Evolutionary conservation across 176 grass and related monocot genomes (phyloP), one percentile per base, ranked within the genome.

Genomic region (Avena insularis): DNA sequence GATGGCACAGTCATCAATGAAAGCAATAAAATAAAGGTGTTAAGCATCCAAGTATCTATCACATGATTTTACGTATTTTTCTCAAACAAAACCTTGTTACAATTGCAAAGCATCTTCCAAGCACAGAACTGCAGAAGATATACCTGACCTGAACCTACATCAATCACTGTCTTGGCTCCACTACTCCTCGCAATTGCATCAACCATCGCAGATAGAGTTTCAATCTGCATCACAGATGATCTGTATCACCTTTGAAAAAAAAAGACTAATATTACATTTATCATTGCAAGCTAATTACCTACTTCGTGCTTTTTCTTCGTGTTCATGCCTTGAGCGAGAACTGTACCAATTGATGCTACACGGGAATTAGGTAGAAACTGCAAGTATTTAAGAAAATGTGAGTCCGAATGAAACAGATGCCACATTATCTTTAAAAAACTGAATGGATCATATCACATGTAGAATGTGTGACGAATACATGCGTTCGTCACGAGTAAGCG

Each of bases 141-240:
- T 91, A 99, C 97, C 97, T 99, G 97, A 43, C 92, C 94, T 86
- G 94, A 96, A 80, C 94, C 97, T 79, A 99, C 97, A 96, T 96
- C 97, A 88, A 99, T 79, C 29, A 99, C 84, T 74, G 90, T 92
- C 55, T 85, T 82, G 68, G 85, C 90, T 78, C 90, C 90, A 56
- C 73, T 77, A 50, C 16, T 82, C 81, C 78, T 80, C 33, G 87
- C 73, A 82, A 94, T 82, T 62, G 72, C 87, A 78, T 87, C 83
- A 73, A 94, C 79, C 40, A 94, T 75, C 3, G 64, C 92, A 81
- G 94, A 83, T 70, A 99, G 89, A 85, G 84, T 86, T 79, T 99
- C 97, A 77, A 99, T 93, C 92, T 94, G 86, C 70, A 88, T 49
- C 15, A 46, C 80, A 54, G 75, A 70, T 43, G 71, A 64, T 20